A percentile compares a stretch with the other conserved stretches of the same genome.
phyloP scores from a whole-genome alignment of 2,329 filamentous ascomycete species.

The Nemania abortiva region DNA sequence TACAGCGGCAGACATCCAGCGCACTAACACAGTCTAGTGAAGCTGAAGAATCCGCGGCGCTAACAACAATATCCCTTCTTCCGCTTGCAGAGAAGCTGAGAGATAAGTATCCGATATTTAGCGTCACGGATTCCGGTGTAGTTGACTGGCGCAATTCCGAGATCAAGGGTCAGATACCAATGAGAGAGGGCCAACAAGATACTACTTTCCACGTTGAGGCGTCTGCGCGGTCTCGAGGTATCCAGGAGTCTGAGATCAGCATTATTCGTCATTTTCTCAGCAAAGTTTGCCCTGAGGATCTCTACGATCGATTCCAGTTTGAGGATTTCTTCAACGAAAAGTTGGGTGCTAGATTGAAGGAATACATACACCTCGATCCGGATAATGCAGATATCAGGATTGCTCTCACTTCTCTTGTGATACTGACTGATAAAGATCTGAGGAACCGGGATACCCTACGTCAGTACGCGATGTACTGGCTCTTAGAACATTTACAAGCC shows the following conservation, averaged over 20 bases:
- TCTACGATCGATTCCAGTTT: constrained; percentile 52
- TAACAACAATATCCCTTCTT: constrained; percentile 48
- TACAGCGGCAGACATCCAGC: constrained; percentile 37
- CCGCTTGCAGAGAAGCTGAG: constrained; percentile 48
- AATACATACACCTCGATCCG: constrained; percentile 51
- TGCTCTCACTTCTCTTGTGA: constrained; percentile 45
- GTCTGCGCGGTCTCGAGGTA: constrained; percentile 38
- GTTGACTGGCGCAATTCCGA: constrained; percentile 50
- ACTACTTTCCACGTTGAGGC: not conserved
- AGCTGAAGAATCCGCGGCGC: constrained; percentile 21
- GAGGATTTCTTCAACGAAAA: constrained; percentile 52
- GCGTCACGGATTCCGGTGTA: constrained; percentile 45
- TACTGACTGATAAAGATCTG: constrained; percentile 47
- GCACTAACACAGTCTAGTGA: constrained; percentile 5
- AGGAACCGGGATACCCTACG: constrained; percentile 41
- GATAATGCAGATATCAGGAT: constrained; percentile 52
- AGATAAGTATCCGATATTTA: constrained; percentile 50
- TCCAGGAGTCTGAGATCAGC: constrained; percentile 49
- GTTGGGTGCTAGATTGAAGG: constrained; percentile 46
- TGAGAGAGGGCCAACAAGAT: constrained; percentile 36
- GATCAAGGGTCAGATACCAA: constrained; percentile 45
- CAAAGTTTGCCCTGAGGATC: constrained; percentile 51
- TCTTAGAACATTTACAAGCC: constrained; percentile 47
- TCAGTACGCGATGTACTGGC: constrained; percentile 47
- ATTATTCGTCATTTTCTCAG: constrained; percentile 52